Evolutionary conservation across 441 rosid genomes (phyloP).

Genomic region (Pelargonium fulgidum): DNA sequence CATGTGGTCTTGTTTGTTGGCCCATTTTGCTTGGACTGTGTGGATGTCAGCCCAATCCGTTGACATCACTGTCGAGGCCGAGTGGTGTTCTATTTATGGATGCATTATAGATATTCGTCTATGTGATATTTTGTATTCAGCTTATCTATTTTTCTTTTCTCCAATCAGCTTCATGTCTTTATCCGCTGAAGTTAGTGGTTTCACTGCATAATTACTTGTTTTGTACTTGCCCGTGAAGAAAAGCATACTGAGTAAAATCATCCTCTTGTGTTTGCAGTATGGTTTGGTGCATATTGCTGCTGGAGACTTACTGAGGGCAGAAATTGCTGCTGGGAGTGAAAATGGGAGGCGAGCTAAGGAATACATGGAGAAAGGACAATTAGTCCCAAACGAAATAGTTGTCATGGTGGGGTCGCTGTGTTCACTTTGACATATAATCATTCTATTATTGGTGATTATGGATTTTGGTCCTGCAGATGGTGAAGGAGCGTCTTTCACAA

Average conservation of each 20-base stretch:
- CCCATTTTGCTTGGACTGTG: no score
- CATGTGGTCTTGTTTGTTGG: no score
- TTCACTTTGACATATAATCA: slow-evolving; percentile 9
- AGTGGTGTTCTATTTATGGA: no score
- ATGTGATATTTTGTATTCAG: slow-evolving; percentile 14
- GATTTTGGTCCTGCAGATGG: slow-evolving; percentile 49
- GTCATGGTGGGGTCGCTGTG: slow-evolving; percentile 40
- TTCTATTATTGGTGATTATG: slow-evolving; percentile 17
- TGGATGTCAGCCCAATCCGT: no score
- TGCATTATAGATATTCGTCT: background rate
- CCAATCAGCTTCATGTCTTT: slow-evolving; percentile 10
- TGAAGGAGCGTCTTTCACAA: slow-evolving; percentile 65
- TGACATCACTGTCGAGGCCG: no score
- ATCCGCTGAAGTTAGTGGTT: slow-evolving; percentile 12
- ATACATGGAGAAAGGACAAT: slow-evolving; percentile 74
- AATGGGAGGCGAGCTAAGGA: slow-evolving; percentile 78
- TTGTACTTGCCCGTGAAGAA: slow-evolving; percentile 24
- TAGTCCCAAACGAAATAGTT: slow-evolving; percentile 75
- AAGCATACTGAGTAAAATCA: slow-evolving; percentile 32
- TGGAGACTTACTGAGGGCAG: slow-evolving; percentile 81
- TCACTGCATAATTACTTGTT: slow-evolving; percentile 26
- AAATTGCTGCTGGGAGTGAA: slow-evolving; percentile 71
- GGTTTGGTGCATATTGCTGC: slow-evolving; percentile 88
- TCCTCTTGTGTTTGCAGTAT: slow-evolving; percentile 59
- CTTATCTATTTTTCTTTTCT: slow-evolving; percentile 9